A percentile compares a stretch with the other conserved stretches of the same genome.
These are phyloP conservation scores for Psilocybe azurescens DNA, from an alignment of 768 basidiomycete genomes.

Conservation along the genomic window DNA sequence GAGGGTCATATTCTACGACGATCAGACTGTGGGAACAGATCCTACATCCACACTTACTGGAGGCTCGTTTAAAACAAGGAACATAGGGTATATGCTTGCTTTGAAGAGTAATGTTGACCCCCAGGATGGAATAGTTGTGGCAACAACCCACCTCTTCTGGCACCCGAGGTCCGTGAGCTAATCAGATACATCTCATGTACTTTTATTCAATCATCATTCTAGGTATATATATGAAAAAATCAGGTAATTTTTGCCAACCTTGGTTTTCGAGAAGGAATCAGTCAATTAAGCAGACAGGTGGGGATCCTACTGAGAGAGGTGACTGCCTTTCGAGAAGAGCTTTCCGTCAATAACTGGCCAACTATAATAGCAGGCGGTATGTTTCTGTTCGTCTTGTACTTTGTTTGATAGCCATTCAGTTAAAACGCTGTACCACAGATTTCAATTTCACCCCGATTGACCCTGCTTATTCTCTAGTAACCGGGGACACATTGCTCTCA, in stretches of 20 bases:
- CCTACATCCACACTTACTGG: slow-evolving; percentile 50
- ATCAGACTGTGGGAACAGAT: slow-evolving; percentile 51
- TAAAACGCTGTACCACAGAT: slow-evolving; percentile 51
- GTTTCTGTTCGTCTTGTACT: slow-evolving; percentile 6
- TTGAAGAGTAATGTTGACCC: slow-evolving; percentile 50
- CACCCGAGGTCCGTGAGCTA: slow-evolving; percentile 71
- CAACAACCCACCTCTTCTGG: slow-evolving; percentile 96
- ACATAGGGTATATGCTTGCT: slow-evolving; percentile 79
- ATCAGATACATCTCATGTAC: slow-evolving; percentile 8
- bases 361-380: slow-evolving; percentile 85
- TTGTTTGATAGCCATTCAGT: neutral
- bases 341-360: slow-evolving; percentile 63
- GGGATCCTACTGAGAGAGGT: slow-evolving; percentile 76
- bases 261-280: neutral
- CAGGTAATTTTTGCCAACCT: slow-evolving; percentile 50
- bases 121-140: slow-evolving; percentile 69
- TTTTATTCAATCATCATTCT: slow-evolving; percentile 1
- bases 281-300: slow-evolving; percentile 61
- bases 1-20: slow-evolving; percentile 71
- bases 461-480: slow-evolving; percentile 79
- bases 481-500: slow-evolving; percentile 60
- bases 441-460: slow-evolving; percentile 91
- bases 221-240: slow-evolving; percentile 86
- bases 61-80: slow-evolving; percentile 73
- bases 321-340: slow-evolving; percentile 54